Conservation (phyloP, 805 yeast species). For the Kodamaea kakaduensis region DNA sequence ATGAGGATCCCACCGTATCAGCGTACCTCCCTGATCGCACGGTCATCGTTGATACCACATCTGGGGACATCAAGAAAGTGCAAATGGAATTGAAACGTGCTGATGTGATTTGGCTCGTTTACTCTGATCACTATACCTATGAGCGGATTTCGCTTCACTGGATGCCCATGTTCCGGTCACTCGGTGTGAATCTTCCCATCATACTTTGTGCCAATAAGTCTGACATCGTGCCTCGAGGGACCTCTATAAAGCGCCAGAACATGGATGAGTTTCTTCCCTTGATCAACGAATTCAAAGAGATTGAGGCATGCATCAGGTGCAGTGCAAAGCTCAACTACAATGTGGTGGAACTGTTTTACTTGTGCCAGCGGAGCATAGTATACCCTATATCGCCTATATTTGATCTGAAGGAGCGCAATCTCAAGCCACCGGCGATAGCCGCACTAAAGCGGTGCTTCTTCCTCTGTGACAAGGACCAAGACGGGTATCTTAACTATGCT, state of each 20-base stretch:
- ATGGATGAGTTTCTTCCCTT: conserved; percentile 84
- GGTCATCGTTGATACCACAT: conserved; percentile 73
- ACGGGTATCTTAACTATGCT: conserved; percentile 67
- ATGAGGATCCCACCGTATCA: conserved; percentile 16
- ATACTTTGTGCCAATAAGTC: conserved; percentile 83
- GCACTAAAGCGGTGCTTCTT: conserved; percentile 83
- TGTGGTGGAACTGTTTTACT: conserved; percentile 86
- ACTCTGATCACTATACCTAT: conserved; percentile 90
- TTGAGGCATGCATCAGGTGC: conserved; percentile 85
- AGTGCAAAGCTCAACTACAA: conserved; percentile 82
- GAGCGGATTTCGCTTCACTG: conserved; percentile 89
- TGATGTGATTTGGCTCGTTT: conserved; percentile 91
- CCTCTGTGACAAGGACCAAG: conserved; percentile 86
- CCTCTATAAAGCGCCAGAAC: conserved; percentile 41
- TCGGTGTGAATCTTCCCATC: conserved; percentile 94
- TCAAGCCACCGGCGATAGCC: conserved; percentile 70
- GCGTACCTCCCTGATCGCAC: conserved; percentile 47
- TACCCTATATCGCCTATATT: conserved; percentile 91
- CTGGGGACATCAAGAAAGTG: conserved; percentile 56
- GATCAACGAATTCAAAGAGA: conserved; percentile 86
- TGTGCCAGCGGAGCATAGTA: conserved; percentile 89
- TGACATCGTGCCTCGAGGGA: conserved; percentile 44
- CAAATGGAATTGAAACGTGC: conserved; percentile 77
- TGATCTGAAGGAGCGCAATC: conserved; percentile 81
- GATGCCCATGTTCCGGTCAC: conserved; percentile 88